Percentiles rank a stretch among this genome's conserved stretches.
phyloP scores from a whole-genome alignment of 495 filamentous ascomycete species.

The Penicillium psychrofluorescens region DNA sequence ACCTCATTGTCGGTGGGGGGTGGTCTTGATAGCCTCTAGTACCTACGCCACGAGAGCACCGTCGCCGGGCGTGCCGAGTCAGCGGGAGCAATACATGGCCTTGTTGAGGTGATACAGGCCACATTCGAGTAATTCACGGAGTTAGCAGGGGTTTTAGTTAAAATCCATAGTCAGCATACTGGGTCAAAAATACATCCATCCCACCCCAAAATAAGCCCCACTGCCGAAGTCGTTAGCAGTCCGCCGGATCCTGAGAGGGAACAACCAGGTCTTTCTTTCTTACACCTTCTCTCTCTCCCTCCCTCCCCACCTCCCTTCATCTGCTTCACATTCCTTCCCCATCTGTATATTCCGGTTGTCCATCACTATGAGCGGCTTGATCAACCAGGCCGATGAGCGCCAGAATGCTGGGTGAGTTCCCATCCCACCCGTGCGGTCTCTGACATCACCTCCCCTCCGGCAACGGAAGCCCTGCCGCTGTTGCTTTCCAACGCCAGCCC shows the following conservation, averaged over 20 bases:
- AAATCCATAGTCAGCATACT: constrained; percentile 3
- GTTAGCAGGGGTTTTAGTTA: not conserved
- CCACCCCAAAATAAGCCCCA: constrained; percentile 18
- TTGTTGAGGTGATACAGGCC: too few relatives aligned
- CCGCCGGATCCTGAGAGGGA: constrained; percentile 30
- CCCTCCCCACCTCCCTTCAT: constrained; percentile 10
- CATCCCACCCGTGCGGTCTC: constrained; percentile 20
- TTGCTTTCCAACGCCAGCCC: constrained; percentile 13
- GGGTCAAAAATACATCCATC: constrained; percentile 16
- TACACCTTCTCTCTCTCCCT: constrained; percentile 8
- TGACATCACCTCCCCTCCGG: constrained; percentile 39
- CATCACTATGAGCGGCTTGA: constrained; percentile 53
- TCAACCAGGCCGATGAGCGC: constrained; percentile 54
- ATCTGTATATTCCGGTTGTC: constrained; percentile 12
- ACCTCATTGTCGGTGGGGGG: too few relatives aligned
- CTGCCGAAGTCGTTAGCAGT: constrained; percentile 22
- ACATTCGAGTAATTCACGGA: too few relatives aligned
- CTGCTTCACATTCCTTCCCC: constrained; percentile 8
- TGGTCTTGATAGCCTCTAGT: too few relatives aligned
- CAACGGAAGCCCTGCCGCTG: constrained; percentile 13
- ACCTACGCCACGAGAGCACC: not conserved
- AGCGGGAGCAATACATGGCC: too few relatives aligned
- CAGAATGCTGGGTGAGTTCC: constrained; percentile 58
- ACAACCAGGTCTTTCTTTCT: constrained; percentile 6
- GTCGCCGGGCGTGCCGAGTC: too few relatives aligned